These are phyloP conservation scores for Pseudogymnoascus sp. DNA, from an alignment of 2,329 filamentous ascomycete species.

Conservation along the genomic window DNA sequence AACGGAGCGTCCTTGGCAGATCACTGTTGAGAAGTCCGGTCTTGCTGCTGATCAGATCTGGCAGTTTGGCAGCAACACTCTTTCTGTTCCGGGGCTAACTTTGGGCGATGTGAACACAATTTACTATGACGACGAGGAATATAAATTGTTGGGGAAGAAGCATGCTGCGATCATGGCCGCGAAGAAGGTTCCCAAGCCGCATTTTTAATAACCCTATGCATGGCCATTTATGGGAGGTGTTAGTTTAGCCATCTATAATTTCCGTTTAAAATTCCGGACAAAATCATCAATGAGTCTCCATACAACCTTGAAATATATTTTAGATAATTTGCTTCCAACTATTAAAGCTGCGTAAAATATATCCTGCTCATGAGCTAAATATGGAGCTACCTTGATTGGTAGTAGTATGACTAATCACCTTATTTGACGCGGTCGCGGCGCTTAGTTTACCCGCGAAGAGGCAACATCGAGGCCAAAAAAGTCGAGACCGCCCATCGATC, in stretches of 20 bases:
- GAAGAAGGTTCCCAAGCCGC: slow-evolving; percentile 15
- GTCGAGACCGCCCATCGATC: not conserved
- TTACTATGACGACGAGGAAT: slow-evolving; percentile 20
- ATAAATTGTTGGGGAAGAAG: slow-evolving; percentile 17
- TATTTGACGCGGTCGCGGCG: not conserved
- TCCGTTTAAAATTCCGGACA: not conserved
- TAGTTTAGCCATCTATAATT: not conserved
- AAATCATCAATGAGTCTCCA: not conserved
- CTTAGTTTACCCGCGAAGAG: not conserved
- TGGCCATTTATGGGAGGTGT: not conserved
- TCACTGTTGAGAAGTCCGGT: slow-evolving; percentile 18
- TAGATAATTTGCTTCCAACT: not conserved
- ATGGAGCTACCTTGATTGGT: not conserved
- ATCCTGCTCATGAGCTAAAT: not conserved
- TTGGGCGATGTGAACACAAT: slow-evolving; percentile 23
- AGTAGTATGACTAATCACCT: not conserved
- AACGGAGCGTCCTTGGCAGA: slow-evolving; percentile 22
- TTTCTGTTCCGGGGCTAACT: slow-evolving; percentile 13
- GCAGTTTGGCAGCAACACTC: slow-evolving; percentile 21
- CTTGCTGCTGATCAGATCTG: slow-evolving; percentile 23
- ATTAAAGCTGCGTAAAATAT: not conserved
- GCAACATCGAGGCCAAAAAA: not conserved
- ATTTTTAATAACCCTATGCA: not conserved
- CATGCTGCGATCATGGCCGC: slow-evolving; percentile 20
- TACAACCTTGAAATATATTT: not conserved